phyloP scores from a whole-genome alignment of 2,329 filamentous ascomycete species.

The Whalleya microplaca region DNA sequence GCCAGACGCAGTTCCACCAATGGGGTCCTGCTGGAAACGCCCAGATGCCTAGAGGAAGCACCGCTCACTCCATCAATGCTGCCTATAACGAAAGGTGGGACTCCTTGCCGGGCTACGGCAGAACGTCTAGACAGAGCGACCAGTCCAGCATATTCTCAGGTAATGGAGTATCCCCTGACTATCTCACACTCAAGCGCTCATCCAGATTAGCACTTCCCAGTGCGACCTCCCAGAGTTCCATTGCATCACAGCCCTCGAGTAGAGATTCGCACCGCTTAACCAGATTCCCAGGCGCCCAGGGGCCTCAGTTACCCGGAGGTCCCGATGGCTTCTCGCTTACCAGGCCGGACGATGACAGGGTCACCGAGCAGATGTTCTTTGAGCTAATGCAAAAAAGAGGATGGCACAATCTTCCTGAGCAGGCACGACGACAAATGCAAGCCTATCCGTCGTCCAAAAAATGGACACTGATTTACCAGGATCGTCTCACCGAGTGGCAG shows the following conservation, averaged over 20 bases:
- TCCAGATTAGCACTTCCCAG: constrained; percentile 56
- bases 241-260: constrained; percentile 51
- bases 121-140: constrained; percentile 45
- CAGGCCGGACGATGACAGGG: constrained; percentile 76
- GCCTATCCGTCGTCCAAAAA: constrained; percentile 94
- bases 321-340: constrained; percentile 65
- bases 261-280: constrained; percentile 62
- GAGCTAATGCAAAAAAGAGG: constrained; percentile 96
- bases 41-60: constrained; percentile 51
- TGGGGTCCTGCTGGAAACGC: constrained; percentile 58
- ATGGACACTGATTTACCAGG: constrained; percentile 96
- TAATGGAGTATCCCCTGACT: constrained; percentile 52
- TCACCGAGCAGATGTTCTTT: constrained; percentile 90
- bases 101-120: constrained; percentile 43
- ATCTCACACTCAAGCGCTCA: constrained; percentile 47
- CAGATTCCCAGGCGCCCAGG: constrained; percentile 50
- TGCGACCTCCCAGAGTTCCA: constrained; percentile 60
- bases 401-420: constrained; percentile 95
- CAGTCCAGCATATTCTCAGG: constrained; percentile 61
- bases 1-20: constrained; percentile 76
- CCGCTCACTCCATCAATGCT: constrained; percentile 52
- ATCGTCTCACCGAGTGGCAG: constrained; percentile 90
- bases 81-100: constrained; percentile 65
- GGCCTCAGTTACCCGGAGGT: constrained; percentile 37
- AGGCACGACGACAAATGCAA: constrained; percentile 93